Evolutionary conservation across 345 rosid genomes (phyloP).

Genomic region (Moricandia moricandioides): DNA sequence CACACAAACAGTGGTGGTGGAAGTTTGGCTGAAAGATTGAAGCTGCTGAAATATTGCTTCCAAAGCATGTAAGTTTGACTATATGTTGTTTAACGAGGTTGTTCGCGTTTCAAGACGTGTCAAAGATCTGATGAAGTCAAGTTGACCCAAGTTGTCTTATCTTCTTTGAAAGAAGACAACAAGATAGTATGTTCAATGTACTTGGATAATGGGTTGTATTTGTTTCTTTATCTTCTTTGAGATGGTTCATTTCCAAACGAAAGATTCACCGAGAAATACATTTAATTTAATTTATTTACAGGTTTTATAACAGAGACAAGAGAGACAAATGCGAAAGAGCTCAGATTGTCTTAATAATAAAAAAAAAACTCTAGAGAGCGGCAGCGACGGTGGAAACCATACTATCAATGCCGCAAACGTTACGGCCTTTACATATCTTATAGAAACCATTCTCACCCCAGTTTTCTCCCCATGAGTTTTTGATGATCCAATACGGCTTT

Average conservation of each 20-base stretch:
- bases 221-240: background rate
- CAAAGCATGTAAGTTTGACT: slow-evolving; percentile 57
- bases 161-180: too few species aligned
- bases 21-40: slow-evolving; percentile 49
- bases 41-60: slow-evolving; percentile 52
- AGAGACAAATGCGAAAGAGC: background rate
- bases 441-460: slow-evolving; percentile 88
- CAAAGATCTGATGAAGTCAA: slow-evolving; percentile 39
- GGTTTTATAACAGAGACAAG: background rate
- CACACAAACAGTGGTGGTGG: slow-evolving; percentile 44
- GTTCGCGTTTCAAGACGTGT: slow-evolving; percentile 66
- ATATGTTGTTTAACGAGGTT: slow-evolving; percentile 58
- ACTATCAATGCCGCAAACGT: slow-evolving; percentile 79
- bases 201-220: too few species aligned
- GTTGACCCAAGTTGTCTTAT: background rate
- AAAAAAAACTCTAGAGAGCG: background rate
- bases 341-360: background rate
- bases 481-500: slow-evolving; percentile 83
- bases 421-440: slow-evolving; percentile 73
- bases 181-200: too few species aligned
- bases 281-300: background rate
- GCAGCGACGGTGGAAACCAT: slow-evolving; percentile 90
- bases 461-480: slow-evolving; percentile 84
- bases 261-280: background rate
- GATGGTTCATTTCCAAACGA: background rate